Evolutionary conservation across 306 rosid species (phyloP).

Genomic region (Cucurbita ficifolia): DNA sequence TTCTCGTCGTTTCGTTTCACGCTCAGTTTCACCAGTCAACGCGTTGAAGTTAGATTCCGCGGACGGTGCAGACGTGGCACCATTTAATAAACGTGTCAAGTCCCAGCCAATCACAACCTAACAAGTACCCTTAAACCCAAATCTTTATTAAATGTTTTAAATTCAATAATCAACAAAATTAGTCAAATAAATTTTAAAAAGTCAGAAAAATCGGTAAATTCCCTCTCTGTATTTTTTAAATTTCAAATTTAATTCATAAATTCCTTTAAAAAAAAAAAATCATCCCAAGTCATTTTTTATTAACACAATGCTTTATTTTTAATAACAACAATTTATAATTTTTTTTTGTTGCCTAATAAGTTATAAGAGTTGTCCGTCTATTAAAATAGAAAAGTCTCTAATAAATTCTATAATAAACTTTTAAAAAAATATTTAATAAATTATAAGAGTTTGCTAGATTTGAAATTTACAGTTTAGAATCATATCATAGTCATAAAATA

Average conservation of each 20-base stretch:
- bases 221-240: not conserved
- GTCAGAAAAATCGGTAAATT: not conserved
- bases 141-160: not conserved
- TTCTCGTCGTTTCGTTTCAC: not conserved
- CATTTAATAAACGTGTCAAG: not conserved
- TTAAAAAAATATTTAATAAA: no score
- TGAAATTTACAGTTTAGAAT: no score
- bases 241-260: not conserved
- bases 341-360: no score
- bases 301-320: no score
- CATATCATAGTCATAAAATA: no score
- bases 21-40: not conserved
- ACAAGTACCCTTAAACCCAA: not conserved
- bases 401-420: no score
- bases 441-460: no score
- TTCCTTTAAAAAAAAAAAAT: not conserved
- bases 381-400: no score
- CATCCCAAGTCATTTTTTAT: no score
- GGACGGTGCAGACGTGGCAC: not conserved
- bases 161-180: not conserved
- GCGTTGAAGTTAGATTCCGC: not conserved
- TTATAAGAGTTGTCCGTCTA: no score
- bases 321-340: no score
- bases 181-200: not conserved
- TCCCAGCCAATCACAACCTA: not conserved